Base-by-base conservation (phyloP, 176 grass and related monocot species). In the Eleusine indica region DNA sequence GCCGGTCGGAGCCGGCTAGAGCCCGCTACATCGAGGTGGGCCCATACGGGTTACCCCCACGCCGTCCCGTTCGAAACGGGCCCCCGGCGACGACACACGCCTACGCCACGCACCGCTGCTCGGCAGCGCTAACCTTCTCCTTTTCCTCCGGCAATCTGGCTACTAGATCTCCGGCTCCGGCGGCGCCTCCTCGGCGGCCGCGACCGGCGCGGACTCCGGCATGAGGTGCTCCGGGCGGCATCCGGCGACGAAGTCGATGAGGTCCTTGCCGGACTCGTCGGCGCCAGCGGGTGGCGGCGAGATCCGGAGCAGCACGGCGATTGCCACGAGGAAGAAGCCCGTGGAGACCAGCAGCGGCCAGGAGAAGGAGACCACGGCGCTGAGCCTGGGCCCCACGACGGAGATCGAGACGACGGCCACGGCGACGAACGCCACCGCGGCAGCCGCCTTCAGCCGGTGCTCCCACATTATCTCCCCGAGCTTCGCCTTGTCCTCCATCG, bases 301-400 rank as follows among this genome's bases (percentile, higher is more conserved):
- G 68, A 95, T 89, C 88, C 88, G 60, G 80, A 95, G 90, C 79
- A 92, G 86, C 39, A 95, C 80, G 71, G 90, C 84, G 42, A 95
- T 49, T 44, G 88, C 88, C 62, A 91, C 70, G 57, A 95, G 90
- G 75, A 92, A 84, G 85, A 88, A 83, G 16, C 44, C 85, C 17
- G 93, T 95, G 82, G 90, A 95, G 85, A 90, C 70, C 65, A 95
- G 88, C 67, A 95, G 79, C 58, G 93, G 93, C 88, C 90, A 90
- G 87, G 92, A 95, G 83, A 92, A 95, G 76, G 93, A 65, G 41
- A 92, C 74, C 61, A 92, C 85, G 83, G 64, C 75, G 76, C 85
- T 10, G 65, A 92, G 81, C 43, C 76, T 70, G 49, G 85, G 88
- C 57, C 82, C 85, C 75, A 90, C 18, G 65, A 67, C 76, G 66